Evolutionary conservation across 1,139 yeast genomes (phyloP).

Genomic region (Geotrichum aggregatum): DNA sequence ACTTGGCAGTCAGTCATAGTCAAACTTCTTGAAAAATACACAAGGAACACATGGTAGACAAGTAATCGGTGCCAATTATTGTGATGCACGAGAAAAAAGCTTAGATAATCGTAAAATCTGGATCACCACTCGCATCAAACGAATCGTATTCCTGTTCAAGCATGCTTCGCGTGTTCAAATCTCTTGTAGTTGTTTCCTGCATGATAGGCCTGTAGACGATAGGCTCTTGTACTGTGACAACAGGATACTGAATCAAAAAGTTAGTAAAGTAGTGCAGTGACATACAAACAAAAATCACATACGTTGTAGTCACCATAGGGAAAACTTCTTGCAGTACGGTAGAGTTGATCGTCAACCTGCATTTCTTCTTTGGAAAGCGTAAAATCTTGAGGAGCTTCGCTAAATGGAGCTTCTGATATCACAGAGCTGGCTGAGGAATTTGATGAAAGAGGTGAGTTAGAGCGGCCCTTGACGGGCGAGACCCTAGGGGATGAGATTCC

Average conservation of each 20-base stretch:
- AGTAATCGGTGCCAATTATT: too few relatives aligned
- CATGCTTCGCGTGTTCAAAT: constrained; percentile 11
- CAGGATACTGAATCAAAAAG: constrained; percentile 43
- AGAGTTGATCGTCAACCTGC: constrained; percentile 44
- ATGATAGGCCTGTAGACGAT: constrained; percentile 38
- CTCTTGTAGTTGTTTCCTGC: constrained; percentile 23
- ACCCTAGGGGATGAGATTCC: not conserved
- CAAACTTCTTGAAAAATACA: too few relatives aligned
- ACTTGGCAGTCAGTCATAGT: too few relatives aligned
- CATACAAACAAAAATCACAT: constrained; percentile 4
- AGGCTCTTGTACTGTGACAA: constrained; percentile 47
- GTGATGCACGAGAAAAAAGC: too few relatives aligned
- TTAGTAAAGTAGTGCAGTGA: not conserved
- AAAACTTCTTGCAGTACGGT: constrained; percentile 42
- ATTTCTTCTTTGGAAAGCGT: constrained; percentile 35
- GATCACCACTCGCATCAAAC: constrained; percentile 11
- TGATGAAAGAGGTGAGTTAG: not conserved
- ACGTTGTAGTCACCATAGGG: constrained; percentile 52
- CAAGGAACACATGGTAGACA: too few relatives aligned
- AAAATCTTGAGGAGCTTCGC: constrained; percentile 7
- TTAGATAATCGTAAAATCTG: not conserved
- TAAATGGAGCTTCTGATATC: not conserved
- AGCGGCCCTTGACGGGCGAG: not conserved
- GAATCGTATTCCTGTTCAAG: constrained; percentile 20
- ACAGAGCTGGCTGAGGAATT: not conserved